Conservation (phyloP, 768 basidiomycete genomes). For the Cystofilobasidium macerans region DNA sequence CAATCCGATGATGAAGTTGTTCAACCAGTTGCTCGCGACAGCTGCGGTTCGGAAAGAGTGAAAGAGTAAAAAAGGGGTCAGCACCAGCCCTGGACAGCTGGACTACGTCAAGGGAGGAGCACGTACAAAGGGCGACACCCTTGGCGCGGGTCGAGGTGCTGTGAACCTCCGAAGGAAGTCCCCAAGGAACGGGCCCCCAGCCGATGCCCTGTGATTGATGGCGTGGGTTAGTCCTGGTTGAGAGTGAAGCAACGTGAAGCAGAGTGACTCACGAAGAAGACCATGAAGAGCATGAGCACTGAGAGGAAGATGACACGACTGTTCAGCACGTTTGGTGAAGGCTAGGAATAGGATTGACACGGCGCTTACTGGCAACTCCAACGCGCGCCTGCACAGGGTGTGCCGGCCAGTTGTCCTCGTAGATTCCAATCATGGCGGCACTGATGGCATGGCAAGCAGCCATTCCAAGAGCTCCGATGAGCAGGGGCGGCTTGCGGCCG, state of each 20-base stretch:
- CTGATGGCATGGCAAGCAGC: neutral
- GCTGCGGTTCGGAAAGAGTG: neutral
- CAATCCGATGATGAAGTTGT: constrained; percentile 27
- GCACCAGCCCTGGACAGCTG: neutral
- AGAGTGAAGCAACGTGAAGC: neutral
- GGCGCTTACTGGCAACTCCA: neutral
- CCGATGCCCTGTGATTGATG: neutral
- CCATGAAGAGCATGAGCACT: neutral
- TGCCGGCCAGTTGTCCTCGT: neutral
- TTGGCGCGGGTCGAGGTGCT: neutral
- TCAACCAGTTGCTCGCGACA: constrained; percentile 25
- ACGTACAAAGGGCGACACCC: constrained; percentile 2
- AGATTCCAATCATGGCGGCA: constrained; percentile 7
- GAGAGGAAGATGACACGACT: neutral
- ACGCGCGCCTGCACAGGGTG: neutral
- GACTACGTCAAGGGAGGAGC: neutral
- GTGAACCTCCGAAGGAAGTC: constrained; percentile 1
- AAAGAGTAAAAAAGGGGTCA: neutral
- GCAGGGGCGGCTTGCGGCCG: constrained; percentile 24
- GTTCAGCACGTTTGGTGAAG: too few relatives aligned
- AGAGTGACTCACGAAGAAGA: neutral
- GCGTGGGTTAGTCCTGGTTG: neutral
- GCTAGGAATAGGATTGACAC: too few relatives aligned
- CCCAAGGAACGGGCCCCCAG: constrained; percentile 10
- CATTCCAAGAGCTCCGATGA: neutral